Conservation (phyloP, 2,329 filamentous ascomycete species). For the Teratosphaeria pseudoeucalypti region DNA sequence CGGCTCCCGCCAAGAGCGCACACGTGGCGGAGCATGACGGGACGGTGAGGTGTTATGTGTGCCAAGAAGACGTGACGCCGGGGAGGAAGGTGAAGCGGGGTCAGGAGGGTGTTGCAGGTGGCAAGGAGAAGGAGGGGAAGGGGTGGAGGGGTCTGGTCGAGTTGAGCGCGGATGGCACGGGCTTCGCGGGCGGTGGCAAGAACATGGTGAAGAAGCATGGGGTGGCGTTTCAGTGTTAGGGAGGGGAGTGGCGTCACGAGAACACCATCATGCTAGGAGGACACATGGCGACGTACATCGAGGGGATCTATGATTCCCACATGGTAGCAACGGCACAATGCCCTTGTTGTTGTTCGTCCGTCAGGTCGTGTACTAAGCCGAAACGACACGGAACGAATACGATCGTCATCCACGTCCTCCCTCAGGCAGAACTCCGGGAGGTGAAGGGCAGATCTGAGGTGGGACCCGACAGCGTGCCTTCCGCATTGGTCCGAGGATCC, state of each 20-base stretch:
- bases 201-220: constrained; percentile 71
- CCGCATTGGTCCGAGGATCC: too few relatives aligned
- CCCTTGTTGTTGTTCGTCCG: too few relatives aligned
- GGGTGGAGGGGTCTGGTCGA: constrained; percentile 65
- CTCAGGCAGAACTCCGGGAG: too few relatives aligned
- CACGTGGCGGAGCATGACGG: constrained; percentile 46
- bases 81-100: constrained; percentile 16
- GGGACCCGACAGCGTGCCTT: background rate
- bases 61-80: constrained; percentile 62
- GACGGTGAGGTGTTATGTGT: constrained; percentile 67
- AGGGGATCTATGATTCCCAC: too few relatives aligned
- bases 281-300: too few relatives aligned
- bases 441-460: too few relatives aligned
- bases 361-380: too few relatives aligned
- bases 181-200: constrained; percentile 78
- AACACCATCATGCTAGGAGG: too few relatives aligned
- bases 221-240: constrained; percentile 70
- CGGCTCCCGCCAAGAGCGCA: constrained; percentile 44
- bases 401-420: too few relatives aligned
- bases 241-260: too few relatives aligned
- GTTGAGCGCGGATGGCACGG: constrained; percentile 77
- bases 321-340: too few relatives aligned
- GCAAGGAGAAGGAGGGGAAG: constrained; percentile 41
- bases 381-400: too few relatives aligned
- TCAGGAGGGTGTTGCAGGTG: constrained; percentile 18